Conservation (phyloP, 1,284 basidiomycete genomes). For the Erythrobasidium hasegawianum region DNA sequence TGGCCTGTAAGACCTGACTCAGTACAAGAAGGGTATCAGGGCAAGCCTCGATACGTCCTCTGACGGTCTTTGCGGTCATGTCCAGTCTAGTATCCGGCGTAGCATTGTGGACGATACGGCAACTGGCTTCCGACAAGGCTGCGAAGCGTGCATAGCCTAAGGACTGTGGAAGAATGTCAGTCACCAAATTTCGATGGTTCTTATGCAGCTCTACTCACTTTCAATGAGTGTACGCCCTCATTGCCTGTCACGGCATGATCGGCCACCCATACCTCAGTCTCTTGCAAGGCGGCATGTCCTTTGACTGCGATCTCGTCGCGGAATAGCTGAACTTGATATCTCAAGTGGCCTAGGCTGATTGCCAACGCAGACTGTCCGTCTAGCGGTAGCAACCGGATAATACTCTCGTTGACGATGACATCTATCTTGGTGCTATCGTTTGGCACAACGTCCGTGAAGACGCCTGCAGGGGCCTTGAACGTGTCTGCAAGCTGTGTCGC, state of each 20-base stretch:
- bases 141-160: constrained; percentile 20
- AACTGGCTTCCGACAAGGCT: neutral
- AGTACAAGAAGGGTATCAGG: neutral
- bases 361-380: constrained; percentile 63
- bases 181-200: neutral
- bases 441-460: constrained; percentile 88
- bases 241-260: constrained; percentile 59
- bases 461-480: constrained; percentile 64
- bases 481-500: constrained; percentile 63
- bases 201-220: neutral
- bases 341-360: constrained; percentile 61
- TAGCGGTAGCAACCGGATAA: constrained; percentile 61
- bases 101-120: too few relatives aligned
- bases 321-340: constrained; percentile 66
- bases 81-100: too few relatives aligned
- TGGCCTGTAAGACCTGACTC: neutral
- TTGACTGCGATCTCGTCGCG: constrained; percentile 61
- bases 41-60: neutral
- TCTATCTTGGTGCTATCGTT: constrained; percentile 75
- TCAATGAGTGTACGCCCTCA: neutral
- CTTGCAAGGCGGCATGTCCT: constrained; percentile 52
- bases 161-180: neutral
- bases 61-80: too few relatives aligned
- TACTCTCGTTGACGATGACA: constrained; percentile 65
- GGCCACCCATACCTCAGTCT: constrained; percentile 76